Evolutionary conservation across 139 green algal genomes (phyloP).

Genomic region (Chlamydomonas sp.): DNA sequence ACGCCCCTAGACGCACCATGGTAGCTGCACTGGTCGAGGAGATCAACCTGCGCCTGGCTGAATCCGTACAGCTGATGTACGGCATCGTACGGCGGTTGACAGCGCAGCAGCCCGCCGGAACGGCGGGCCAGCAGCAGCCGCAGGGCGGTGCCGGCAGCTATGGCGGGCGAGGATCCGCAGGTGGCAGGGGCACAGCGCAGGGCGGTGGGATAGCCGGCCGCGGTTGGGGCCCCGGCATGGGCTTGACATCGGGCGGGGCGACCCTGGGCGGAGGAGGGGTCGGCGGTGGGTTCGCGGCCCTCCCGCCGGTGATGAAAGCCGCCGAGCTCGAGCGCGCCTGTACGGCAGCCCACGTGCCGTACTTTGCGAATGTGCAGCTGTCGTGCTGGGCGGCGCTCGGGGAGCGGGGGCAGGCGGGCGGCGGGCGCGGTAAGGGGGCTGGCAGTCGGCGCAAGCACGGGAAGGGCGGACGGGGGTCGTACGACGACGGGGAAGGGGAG

Average conservation of each 20-base stretch:
- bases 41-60: slow-evolving; percentile 60
- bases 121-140: slow-evolving; percentile 14
- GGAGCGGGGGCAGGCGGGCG: slow-evolving; percentile 1
- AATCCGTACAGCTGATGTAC: slow-evolving; percentile 18
- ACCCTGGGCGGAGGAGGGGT: not conserved
- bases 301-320: not conserved
- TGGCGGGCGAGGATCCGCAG: not conserved
- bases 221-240: not conserved
- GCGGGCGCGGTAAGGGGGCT: not conserved
- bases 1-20: not conserved
- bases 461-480: slow-evolving; percentile 15
- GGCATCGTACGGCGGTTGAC: slow-evolving; percentile 39
- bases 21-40: slow-evolving; percentile 64
- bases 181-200: not conserved
- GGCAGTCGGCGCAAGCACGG: slow-evolving; percentile 33
- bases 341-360: slow-evolving; percentile 36
- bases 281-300: not conserved
- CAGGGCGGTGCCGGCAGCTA: not conserved
- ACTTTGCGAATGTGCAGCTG: slow-evolving; percentile 53
- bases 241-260: not conserved
- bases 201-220: not conserved
- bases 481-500: slow-evolving; percentile 26
- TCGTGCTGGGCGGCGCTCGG: slow-evolving; percentile 22
- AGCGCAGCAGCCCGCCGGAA: not conserved
- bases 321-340: slow-evolving; percentile 42